phyloP scores from a whole-genome alignment of 176 grass and related monocot species.

The Aegilops speltoides region DNA sequence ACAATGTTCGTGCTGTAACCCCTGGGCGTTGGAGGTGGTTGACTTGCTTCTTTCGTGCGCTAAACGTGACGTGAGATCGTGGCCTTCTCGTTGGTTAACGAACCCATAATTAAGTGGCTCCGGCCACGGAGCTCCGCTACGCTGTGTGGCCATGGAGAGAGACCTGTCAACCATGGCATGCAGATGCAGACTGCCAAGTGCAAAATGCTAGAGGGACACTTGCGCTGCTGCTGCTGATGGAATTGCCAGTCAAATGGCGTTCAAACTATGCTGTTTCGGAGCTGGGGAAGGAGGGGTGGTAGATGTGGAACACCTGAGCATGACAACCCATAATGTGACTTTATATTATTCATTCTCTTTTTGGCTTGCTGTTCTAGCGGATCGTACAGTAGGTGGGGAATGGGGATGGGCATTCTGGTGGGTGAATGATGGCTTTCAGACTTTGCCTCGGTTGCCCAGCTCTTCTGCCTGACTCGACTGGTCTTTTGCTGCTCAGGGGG shows the following conservation, averaged over 20 bases:
- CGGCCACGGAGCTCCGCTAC: background rate
- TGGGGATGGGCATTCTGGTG: slow-evolving; percentile 17
- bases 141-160: slow-evolving; percentile 23
- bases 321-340: background rate
- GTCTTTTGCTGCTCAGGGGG: slow-evolving; percentile 25
- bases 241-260: background rate
- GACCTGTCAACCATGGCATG: slow-evolving; percentile 24
- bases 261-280: background rate
- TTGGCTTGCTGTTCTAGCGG: slow-evolving; percentile 3
- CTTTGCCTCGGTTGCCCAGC: slow-evolving; percentile 9
- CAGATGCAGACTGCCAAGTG: background rate
- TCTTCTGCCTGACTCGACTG: background rate
- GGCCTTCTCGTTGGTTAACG: slow-evolving; percentile 11
- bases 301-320: slow-evolving; percentile 13
- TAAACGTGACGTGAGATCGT: slow-evolving; percentile 40
- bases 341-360: background rate
- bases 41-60: slow-evolving; percentile 54
- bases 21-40: slow-evolving; percentile 43
- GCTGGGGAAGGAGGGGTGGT: background rate
- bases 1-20: background rate
- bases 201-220: slow-evolving; percentile 13
- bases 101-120: slow-evolving; percentile 29
- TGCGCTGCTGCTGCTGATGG: background rate
- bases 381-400: slow-evolving; percentile 28
- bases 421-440: slow-evolving; percentile 24